Base-by-base conservation (phyloP, 192 early-diverging fungal genomes). In the Backusella mclennaniae region DNA sequence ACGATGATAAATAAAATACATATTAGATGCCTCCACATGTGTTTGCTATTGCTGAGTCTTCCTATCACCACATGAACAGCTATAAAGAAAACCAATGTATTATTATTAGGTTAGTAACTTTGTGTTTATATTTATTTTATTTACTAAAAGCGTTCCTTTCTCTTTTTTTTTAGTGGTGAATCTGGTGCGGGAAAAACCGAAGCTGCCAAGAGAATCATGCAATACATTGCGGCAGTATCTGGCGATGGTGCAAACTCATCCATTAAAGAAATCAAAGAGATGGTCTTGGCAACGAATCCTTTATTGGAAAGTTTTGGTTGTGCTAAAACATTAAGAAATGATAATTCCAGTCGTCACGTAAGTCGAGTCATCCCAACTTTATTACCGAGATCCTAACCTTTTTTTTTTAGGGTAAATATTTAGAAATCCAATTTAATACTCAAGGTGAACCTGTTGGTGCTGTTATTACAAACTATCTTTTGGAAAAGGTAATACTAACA, bases 21-120 rank as follows among this genome's bases (percentile, higher is more conserved):
- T 67, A 21, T 9, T 79, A 90, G 89, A 90, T 97, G 77, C 90
- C 97, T 41, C 98, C 98, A n/a, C 98, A 99, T 83, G 95, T 99
- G 12, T 99, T 94, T 85, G 98, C 98, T 23, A 92, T 98, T 77
- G 97, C 98, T 31, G 98, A 99, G 81, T 87, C 90, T 33, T 83
- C 92, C 3, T 96, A 91, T 83, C 93, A 97, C 76, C 94, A 94
- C 79, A 98, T 99, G 96, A 94, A 97, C 76, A 92, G 91, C 52
- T 98, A 99, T 88, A 96, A 96, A 84, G 98, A 99, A 82, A 98
- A 96, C 82, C 98, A 99, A 78, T 98, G 97, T 86, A 96, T 99
- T 75, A 99, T 99, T 79, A 99, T 99, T 75, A 91, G 88, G 90
- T 91, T 78, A 46, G 74, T 36, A 69, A 15, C 0, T 21, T n/a